Conservation (phyloP, 2,329 filamentous ascomycete genomes). For the Epichloe uncinata region DNA sequence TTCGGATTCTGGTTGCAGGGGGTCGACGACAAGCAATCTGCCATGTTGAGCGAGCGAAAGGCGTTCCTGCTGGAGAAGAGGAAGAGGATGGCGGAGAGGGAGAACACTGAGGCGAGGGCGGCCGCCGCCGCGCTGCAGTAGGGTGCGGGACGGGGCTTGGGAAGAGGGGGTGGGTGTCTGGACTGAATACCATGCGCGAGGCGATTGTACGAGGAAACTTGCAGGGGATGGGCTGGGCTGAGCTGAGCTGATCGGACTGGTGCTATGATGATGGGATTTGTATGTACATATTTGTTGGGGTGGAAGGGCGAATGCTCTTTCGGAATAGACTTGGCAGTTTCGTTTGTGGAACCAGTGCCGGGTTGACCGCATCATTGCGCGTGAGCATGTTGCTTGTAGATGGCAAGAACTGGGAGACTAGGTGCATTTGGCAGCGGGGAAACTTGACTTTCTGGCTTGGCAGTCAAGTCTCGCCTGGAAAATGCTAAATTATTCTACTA, state of each 20-base stretch:
- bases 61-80: constrained; percentile 78
- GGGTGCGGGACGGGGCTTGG: too few species aligned
- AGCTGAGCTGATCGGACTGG: background rate
- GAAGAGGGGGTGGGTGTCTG: too few species aligned
- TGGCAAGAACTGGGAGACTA: background rate
- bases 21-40: constrained; percentile 71
- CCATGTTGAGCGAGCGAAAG: constrained; percentile 66
- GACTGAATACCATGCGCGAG: background rate
- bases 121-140: constrained; percentile 1
- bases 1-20: constrained; percentile 97
- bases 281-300: background rate
- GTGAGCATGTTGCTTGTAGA: background rate
- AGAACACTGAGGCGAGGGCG: constrained; percentile 11
- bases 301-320: too few species aligned
- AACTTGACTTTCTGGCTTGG: background rate
- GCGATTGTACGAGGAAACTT: background rate
- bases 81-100: constrained; percentile 43
- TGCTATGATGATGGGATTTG: background rate
- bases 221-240: too few species aligned
- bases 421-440: background rate
- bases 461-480: too few species aligned
- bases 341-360: background rate
- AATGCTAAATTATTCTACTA: background rate
- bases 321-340: background rate
- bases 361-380: background rate